Evolutionary conservation across 2,329 filamentous ascomycete genomes (phyloP), one percentile per base, ranked within the genome.

Genomic region (Paecilomyces sp.): DNA sequence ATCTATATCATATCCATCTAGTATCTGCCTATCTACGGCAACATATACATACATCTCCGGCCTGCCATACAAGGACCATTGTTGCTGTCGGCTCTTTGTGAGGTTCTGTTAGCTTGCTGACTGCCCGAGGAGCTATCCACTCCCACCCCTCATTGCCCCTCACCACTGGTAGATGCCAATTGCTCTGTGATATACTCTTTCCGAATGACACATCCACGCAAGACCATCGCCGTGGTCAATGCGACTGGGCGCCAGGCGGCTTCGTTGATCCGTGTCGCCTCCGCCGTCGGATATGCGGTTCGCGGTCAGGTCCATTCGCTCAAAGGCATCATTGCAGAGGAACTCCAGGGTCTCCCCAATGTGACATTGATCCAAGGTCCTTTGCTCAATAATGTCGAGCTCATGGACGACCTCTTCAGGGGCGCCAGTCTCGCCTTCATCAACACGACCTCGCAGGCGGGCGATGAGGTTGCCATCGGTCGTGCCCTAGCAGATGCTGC

Each of bases 221-320:
- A 92, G 79, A 94, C 90, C 58, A 91, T 96, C 70, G 93, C 92
- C 72, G 88, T 96, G 71, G 92, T 97, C 79, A 97, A 97, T 78
- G 91, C 91, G 72, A 93, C 91, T 74, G 94, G 94, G 71, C 90
- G 94, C 68, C 94, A 99, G 81, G 92, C 93, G 65, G 93, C 93
- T 60, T 97, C 92, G 61, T 87, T 99, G 70, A 94, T 97, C 68
- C 89, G 94, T 66, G 92, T 96, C 71, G 93, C 93, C 60, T 91
- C 91, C 53, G 94, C 94, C 61, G 88, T 97, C 59, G 94, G 94
- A 65, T 97, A 94, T 81, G 86, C 88, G 74, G 93, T 99, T 60
- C 90, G 91, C 70, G 94, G 92, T 31, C 94, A 97, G 79, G 83
- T 97, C 74, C 86, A 92, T 70, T 93, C 91, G 68, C 84, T 89